A percentile compares a stretch with the other conserved stretches of the same genome.
phyloP scores from a whole-genome alignment of 2,329 filamentous ascomycete genomes.

The Fusarium sp. region DNA sequence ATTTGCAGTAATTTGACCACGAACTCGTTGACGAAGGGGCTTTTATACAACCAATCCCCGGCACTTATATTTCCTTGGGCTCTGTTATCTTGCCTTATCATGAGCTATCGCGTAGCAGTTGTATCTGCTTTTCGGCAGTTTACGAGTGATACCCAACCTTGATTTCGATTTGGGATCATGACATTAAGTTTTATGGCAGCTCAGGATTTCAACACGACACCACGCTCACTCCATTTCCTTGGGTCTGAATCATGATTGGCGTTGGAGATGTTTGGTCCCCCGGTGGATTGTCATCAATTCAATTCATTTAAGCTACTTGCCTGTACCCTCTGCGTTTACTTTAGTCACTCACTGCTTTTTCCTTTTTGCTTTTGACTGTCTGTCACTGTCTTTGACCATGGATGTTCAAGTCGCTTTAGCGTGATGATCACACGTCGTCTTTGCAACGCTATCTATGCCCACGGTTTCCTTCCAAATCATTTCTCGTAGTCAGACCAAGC shows the following conservation, averaged over 20 bases:
- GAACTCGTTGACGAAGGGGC: conserved; percentile 44
- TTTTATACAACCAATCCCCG: conserved; percentile 34
- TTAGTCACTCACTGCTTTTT: conserved; percentile 40
- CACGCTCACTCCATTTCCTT: conserved; percentile 47
- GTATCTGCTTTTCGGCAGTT: conserved; percentile 38
- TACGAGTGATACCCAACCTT: conserved; percentile 40
- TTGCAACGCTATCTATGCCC: conserved; percentile 9
- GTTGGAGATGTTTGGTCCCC: conserved; percentile 52
- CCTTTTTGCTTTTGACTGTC: conserved; percentile 38
- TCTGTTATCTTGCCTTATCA: conserved; percentile 40
- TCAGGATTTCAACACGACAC: conserved; percentile 45
- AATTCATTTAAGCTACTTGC: conserved; percentile 47
- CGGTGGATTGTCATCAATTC: conserved; percentile 51
- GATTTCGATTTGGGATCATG: conserved; percentile 40
- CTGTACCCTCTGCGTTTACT: conserved; percentile 39
- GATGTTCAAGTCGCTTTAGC: conserved; percentile 22
- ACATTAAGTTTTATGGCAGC: conserved; percentile 45
- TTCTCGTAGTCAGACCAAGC: conserved; percentile 26
- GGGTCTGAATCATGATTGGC: conserved; percentile 54
- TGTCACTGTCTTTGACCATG: conserved; percentile 28
- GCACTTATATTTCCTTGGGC: conserved; percentile 42
- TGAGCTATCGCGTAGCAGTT: conserved; percentile 34
- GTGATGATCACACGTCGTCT: conserved; percentile 34
- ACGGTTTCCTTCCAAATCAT: conserved; percentile 23
- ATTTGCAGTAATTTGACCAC: conserved; percentile 42